phyloP scores from a whole-genome alignment of 2,329 filamentous ascomycete species.

The Lachnellula suecica region DNA sequence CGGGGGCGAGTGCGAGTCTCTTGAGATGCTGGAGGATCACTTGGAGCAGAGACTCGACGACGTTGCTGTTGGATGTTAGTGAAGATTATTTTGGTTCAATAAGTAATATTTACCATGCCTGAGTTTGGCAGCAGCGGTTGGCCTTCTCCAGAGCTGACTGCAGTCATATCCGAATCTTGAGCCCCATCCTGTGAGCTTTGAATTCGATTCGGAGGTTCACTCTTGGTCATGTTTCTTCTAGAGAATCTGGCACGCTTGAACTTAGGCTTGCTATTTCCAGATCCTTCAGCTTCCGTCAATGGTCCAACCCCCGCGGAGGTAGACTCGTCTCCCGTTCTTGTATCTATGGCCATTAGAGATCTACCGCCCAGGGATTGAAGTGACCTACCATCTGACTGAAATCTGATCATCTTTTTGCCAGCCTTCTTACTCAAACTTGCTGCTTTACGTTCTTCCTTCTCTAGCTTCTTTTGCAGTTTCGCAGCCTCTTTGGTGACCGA shows the following conservation, averaged over 20 bases:
- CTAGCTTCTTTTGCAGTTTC: conserved; percentile 21
- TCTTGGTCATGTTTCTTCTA: conserved; percentile 27
- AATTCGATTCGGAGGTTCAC: conserved; percentile 21
- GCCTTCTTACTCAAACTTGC: conserved; percentile 21
- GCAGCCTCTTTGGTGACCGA: conserved; percentile 15
- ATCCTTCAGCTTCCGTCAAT: conserved; percentile 4
- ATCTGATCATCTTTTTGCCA: conserved; percentile 17
- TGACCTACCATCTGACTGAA: neutral
- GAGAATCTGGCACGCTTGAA: conserved; percentile 16
- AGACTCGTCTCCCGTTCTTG: conserved; percentile 9
- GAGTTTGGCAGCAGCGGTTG: conserved; percentile 15
- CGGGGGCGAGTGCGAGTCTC: conserved; percentile 19
- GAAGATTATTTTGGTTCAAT: neutral
- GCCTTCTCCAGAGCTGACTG: conserved; percentile 22
- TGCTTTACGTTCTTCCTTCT: conserved; percentile 22
- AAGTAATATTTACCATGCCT: conserved; percentile 11
- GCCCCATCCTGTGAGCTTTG: conserved; percentile 23
- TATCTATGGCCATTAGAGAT: conserved; percentile 7
- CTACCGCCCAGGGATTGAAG: too few relatives aligned
- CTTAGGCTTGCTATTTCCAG: conserved; percentile 15
- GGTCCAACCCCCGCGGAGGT: neutral
- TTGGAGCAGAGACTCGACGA: conserved; percentile 30
- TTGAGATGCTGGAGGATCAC: conserved; percentile 24
- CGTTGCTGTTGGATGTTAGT: conserved; percentile 18
- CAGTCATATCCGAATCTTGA: conserved; percentile 22